Conservation (phyloP, 768 basidiomycete species). For the Austroboletus festivus region DNA sequence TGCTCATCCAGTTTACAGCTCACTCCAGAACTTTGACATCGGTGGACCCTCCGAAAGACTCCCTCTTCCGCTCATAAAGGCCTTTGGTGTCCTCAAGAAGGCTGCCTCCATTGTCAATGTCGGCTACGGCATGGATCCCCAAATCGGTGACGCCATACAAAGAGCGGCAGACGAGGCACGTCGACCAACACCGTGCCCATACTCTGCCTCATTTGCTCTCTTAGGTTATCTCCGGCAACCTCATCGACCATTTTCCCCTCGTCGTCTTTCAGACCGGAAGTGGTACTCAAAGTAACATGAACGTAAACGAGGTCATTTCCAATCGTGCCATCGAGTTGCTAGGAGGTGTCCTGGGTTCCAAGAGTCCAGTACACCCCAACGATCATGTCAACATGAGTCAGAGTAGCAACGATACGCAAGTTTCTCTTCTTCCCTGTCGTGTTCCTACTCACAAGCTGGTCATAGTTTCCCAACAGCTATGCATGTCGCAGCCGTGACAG, state of each 20-base stretch:
- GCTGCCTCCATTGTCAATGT: constrained; percentile 91
- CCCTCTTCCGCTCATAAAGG: constrained; percentile 94
- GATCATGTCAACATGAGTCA: constrained; percentile 99
- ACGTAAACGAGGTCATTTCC: constrained; percentile 97
- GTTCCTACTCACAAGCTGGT: not conserved
- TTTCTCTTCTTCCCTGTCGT: constrained; percentile 7
- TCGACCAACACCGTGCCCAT: constrained; percentile 3
- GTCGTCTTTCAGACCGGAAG: constrained; percentile 99
- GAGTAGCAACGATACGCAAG: constrained; percentile 96
- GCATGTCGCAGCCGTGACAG: constrained; percentile 95
- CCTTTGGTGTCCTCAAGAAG: constrained; percentile 96
- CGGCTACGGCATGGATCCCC: constrained; percentile 85
- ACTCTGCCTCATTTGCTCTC: constrained; percentile 1
- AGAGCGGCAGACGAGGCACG: constrained; percentile 90
- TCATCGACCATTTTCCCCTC: constrained; percentile 93
- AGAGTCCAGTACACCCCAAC: constrained; percentile 97
- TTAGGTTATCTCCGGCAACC: constrained; percentile 93
- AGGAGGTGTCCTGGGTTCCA: constrained; percentile 92
- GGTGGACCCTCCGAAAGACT: constrained; percentile 92
- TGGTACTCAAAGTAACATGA: constrained; percentile 99
- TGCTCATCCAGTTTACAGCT: constrained; percentile 43
- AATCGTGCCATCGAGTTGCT: constrained; percentile 97
- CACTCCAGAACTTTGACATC: constrained; percentile 97
- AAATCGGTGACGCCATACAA: constrained; percentile 84
- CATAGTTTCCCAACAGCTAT: constrained; percentile 95